Percentiles rank a stretch among this genome's conserved stretches.
Conservation (phyloP, 768 basidiomycete species). For the Suillus paluster region DNA sequence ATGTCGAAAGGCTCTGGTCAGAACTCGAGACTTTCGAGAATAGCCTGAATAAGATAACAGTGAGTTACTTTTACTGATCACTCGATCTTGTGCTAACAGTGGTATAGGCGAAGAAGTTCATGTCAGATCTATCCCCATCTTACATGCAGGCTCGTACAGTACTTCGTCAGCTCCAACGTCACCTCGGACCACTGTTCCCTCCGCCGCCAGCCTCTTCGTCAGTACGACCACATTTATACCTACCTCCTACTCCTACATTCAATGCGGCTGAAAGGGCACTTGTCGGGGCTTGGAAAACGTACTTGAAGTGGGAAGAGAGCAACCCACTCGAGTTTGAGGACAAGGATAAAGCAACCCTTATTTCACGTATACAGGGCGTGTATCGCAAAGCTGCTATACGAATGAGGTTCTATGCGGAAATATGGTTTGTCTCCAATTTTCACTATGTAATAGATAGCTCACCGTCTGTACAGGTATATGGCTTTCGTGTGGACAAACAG, state of each 20-base stretch:
- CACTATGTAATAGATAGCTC: slow-evolving; percentile 8
- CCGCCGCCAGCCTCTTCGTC: slow-evolving; percentile 48
- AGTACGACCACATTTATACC: slow-evolving; percentile 49
- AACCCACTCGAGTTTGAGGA: slow-evolving; percentile 95
- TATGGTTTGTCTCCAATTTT: slow-evolving; percentile 63
- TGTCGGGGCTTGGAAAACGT: slow-evolving; percentile 88
- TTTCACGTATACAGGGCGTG: slow-evolving; percentile 75
- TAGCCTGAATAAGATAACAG: slow-evolving; percentile 85
- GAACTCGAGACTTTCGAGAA: slow-evolving; percentile 94
- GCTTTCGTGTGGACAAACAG: slow-evolving; percentile 82
- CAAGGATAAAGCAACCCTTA: slow-evolving; percentile 68
- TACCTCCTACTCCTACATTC: slow-evolving; percentile 77
- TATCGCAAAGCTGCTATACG: slow-evolving; percentile 89
- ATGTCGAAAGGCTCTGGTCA: slow-evolving; percentile 91
- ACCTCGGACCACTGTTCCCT: slow-evolving; percentile 64
- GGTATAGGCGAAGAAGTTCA: slow-evolving; percentile 88
- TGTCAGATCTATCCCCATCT: slow-evolving; percentile 87
- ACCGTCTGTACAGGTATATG: slow-evolving; percentile 70
- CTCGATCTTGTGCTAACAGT: slow-evolving; percentile 16
- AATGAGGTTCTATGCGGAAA: slow-evolving; percentile 94
- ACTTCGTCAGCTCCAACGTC: slow-evolving; percentile 79
- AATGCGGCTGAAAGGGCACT: slow-evolving; percentile 70
- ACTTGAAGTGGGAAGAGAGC: slow-evolving; percentile 93
- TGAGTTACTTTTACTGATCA: slow-evolving; percentile 30
- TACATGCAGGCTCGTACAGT: slow-evolving; percentile 96